Conservation (phyloP, 2,329 filamentous ascomycete species). For the Alternaria brassicae region DNA sequence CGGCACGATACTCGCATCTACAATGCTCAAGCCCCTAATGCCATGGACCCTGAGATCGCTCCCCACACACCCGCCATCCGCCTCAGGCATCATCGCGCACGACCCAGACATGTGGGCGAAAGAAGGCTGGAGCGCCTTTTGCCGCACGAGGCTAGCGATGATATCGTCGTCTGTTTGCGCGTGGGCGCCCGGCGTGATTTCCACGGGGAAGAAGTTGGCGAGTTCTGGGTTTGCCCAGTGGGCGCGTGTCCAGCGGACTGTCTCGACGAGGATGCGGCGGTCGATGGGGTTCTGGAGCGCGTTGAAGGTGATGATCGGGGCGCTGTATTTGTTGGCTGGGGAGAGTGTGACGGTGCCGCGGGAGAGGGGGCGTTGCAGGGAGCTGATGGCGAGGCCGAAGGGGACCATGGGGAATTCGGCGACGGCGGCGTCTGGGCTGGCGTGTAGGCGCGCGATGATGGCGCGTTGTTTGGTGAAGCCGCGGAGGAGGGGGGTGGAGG, state of each 20-base stretch:
- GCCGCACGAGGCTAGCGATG: slow-evolving; percentile 20
- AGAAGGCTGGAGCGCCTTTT: slow-evolving; percentile 23
- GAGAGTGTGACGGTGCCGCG: slow-evolving; percentile 51
- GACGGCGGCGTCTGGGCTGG: slow-evolving; percentile 35
- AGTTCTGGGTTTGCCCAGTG: slow-evolving; percentile 46
- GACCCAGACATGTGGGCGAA: slow-evolving; percentile 40
- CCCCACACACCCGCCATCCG: slow-evolving; percentile 37
- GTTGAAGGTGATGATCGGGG: slow-evolving; percentile 45
- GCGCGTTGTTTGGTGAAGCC: slow-evolving; percentile 36
- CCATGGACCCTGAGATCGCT: slow-evolving; percentile 36
- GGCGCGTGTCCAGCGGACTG: slow-evolving; percentile 46
- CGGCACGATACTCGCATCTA: slow-evolving; percentile 43
- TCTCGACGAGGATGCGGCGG: slow-evolving; percentile 42
- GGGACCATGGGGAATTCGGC: slow-evolving; percentile 43
- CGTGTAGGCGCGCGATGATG: slow-evolving; percentile 33
- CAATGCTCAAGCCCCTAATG: slow-evolving; percentile 34
- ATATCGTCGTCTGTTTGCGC: slow-evolving; percentile 38
- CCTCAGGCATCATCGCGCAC: slow-evolving; percentile 41
- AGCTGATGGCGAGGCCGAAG: slow-evolving; percentile 31
- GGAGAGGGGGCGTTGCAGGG: slow-evolving; percentile 33
- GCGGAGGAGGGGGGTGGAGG: slow-evolving; percentile 23
- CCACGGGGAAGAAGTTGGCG: slow-evolving; percentile 39
- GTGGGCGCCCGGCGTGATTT: slow-evolving; percentile 37
- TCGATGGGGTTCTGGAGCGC: slow-evolving; percentile 49
- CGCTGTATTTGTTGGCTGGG: slow-evolving; percentile 40